Percentiles rank a stretch among this genome's conserved stretches.
Conservation (phyloP, 1,139 yeast genomes). For the Taphrina pruni region DNA sequence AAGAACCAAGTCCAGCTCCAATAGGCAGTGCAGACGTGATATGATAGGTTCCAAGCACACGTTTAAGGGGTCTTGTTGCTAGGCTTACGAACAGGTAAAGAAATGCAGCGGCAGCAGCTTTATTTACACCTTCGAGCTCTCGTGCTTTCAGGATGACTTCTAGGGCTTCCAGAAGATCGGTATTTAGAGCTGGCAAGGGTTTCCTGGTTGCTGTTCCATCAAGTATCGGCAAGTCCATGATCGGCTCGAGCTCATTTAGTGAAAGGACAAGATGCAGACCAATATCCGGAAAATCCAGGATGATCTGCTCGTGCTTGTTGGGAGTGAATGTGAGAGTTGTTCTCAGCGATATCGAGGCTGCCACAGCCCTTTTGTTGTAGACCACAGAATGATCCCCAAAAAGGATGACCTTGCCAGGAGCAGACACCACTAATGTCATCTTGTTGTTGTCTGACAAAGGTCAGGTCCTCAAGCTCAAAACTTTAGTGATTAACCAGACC, state of each 20-base stretch:
- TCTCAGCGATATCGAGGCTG: conserved; percentile 82
- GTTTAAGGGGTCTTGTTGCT: conserved; percentile 56
- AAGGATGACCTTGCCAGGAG: conserved; percentile 95
- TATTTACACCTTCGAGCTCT: conserved; percentile 4
- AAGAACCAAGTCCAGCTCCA: conserved; percentile 96
- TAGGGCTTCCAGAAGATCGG: conserved; percentile 62
- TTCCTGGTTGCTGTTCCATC: no score
- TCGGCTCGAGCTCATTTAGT: conserved; percentile 1
- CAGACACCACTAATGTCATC: conserved; percentile 73
- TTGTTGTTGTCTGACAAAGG: not conserved
- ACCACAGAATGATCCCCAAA: conserved; percentile 99
- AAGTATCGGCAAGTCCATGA: not conserved
- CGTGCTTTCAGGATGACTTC: conserved; percentile 55
- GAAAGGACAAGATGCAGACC: conserved; percentile 56
- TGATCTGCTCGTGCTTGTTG: conserved; percentile 55
- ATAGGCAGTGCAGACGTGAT: conserved; percentile 87
- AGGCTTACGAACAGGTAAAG: conserved; percentile 73
- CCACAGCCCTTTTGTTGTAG: conserved; percentile 87
- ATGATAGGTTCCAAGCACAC: conserved; percentile 62
- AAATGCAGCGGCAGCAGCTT: conserved; percentile 85
- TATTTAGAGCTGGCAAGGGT: conserved; percentile 64
- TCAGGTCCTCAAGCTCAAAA: no score
- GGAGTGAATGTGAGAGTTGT: conserved; percentile 70
- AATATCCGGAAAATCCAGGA: conserved; percentile 84
- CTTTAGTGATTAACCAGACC: no score